Percentiles rank a stretch among this genome's conserved stretches.
These are phyloP conservation scores for Tarenaya hassleriana DNA, from an alignment of 345 rosid species.

Conservation along the genomic window DNA sequence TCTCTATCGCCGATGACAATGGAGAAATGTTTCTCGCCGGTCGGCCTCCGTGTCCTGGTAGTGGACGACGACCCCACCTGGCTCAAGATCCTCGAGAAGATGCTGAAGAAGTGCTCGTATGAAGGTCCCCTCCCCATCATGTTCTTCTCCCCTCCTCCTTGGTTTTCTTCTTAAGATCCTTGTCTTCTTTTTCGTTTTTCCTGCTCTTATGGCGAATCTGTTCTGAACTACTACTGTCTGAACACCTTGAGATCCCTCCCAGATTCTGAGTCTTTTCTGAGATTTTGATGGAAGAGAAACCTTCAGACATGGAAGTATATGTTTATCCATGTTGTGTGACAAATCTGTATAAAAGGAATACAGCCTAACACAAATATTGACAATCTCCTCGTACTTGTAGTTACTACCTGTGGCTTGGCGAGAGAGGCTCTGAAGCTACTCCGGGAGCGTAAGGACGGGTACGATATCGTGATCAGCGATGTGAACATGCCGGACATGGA, in stretches of 20 bases:
- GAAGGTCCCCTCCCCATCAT: constrained; percentile 49
- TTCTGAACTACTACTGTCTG: neutral
- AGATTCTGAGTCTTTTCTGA: no score
- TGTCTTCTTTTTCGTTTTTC: neutral
- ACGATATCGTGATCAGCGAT: constrained; percentile 90
- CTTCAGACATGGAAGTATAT: no score
- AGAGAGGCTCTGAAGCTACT: constrained; percentile 74
- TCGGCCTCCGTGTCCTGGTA: constrained; percentile 89
- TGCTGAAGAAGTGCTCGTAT: constrained; percentile 90
- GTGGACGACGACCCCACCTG: constrained; percentile 96
- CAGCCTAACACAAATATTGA: neutral
- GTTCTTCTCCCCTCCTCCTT: neutral
- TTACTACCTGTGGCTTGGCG: constrained; percentile 82
- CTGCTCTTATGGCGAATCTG: neutral
- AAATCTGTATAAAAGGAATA: neutral
- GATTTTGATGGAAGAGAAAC: no score
- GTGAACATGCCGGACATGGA: constrained; percentile 99
- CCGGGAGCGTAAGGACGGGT: constrained; percentile 76
- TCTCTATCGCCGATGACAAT: neutral
- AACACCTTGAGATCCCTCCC: neutral
- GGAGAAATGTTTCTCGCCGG: constrained; percentile 79
- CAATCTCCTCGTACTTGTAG: constrained; percentile 32
- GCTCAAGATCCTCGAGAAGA: constrained; percentile 95
- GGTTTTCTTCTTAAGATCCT: no score
- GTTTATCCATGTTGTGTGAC: no score